Evolutionary conservation across 768 basidiomycete genomes (phyloP).

Genomic region (Suillus americanus): DNA sequence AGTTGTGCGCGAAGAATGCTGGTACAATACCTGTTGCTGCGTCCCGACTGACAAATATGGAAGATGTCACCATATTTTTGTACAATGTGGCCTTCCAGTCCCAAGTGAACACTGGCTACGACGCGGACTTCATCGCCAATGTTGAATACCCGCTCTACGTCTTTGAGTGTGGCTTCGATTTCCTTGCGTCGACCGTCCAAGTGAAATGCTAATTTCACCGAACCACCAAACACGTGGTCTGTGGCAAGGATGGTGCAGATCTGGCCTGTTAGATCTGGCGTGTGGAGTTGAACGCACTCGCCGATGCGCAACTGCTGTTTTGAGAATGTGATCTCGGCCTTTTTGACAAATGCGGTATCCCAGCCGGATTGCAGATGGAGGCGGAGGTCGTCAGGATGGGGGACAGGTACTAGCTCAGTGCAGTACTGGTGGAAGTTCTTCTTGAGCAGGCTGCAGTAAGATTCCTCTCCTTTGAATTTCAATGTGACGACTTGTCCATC

Average conservation of each 20-base stretch:
- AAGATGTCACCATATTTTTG: background rate
- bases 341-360: too few relatives aligned
- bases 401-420: too few relatives aligned
- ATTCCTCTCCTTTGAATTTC: too few relatives aligned
- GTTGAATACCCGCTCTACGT: background rate
- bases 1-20: too few relatives aligned
- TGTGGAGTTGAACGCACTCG: too few relatives aligned
- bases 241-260: background rate
- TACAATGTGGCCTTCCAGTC: background rate
- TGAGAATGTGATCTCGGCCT: too few relatives aligned
- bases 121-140: background rate
- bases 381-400: too few relatives aligned
- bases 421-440: too few relatives aligned
- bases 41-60: background rate
- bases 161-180: background rate
- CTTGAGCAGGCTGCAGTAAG: too few relatives aligned
- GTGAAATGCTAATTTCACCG: background rate
- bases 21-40: background rate
- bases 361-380: too few relatives aligned
- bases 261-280: background rate
- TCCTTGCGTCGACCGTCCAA: background rate
- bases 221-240: background rate
- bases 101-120: background rate
- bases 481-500: too few relatives aligned
- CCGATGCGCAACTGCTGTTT: too few relatives aligned